A percentile compares a stretch with the other conserved stretches of the same genome.
Conservation (phyloP, 73 alveolate species). For the Loxodes magnus region DNA sequence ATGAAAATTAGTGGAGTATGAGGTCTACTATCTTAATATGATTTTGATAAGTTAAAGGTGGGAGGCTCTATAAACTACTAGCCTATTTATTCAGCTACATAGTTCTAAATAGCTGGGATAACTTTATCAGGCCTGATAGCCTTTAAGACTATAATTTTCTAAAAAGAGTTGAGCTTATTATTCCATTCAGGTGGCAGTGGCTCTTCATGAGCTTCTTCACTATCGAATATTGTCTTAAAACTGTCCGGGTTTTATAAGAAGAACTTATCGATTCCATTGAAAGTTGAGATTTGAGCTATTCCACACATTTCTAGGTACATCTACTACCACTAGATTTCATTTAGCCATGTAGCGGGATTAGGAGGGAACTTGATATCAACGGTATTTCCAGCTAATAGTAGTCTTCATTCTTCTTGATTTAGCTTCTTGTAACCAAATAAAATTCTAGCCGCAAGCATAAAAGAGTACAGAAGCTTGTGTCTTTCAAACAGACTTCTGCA, state of each 20-base stretch:
- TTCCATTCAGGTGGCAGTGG: conserved; percentile 95
- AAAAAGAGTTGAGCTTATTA: conserved; percentile 67
- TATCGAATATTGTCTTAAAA: conserved; percentile 79
- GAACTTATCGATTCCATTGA: conserved; percentile 79
- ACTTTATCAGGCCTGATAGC: conserved; percentile 92
- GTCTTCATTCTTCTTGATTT: conserved; percentile 68
- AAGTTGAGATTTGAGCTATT: conserved; percentile 63
- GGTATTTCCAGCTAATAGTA: conserved; percentile 92
- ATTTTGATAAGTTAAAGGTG: conserved; percentile 95
- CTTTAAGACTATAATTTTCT: conserved; percentile 78
- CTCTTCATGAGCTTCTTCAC: conserved; percentile 74
- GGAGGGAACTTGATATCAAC: conserved; percentile 81
- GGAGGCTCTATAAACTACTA: conserved; percentile 96
- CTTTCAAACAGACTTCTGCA: conserved; percentile 97
- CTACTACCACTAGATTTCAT: conserved; percentile 94
- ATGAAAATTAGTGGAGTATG: conserved; percentile 99
- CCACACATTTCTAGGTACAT: conserved; percentile 81
- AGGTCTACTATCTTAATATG: conserved; percentile 92
- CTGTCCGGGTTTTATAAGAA: conserved; percentile 60
- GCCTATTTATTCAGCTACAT: conserved; percentile 92
- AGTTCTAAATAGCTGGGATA: conserved; percentile 72
- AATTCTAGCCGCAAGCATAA: conserved; percentile 86
- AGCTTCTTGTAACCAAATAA: conserved; percentile 60
- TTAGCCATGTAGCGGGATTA: conserved; percentile 97
- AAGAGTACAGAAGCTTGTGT: conserved; percentile 94